Conservation (phyloP, 1,284 basidiomycete species). For the Puccinia triticina region DNA sequence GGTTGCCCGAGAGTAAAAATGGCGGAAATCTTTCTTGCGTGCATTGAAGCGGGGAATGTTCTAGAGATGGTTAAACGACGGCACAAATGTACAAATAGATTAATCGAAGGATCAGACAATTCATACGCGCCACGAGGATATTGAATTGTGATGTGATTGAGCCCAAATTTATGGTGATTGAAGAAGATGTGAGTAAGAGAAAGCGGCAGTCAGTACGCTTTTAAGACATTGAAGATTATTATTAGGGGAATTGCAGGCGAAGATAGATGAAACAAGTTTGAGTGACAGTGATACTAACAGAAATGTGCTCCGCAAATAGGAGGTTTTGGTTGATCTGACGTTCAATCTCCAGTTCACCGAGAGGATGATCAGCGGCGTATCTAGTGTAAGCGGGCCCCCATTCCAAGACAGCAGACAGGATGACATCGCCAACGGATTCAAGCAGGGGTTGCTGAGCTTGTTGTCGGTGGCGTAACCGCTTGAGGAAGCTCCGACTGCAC, state of each 20-base stretch:
- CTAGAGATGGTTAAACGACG: neutral
- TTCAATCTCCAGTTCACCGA: constrained; percentile 81
- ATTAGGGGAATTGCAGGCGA: neutral
- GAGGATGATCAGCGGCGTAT: constrained; percentile 81
- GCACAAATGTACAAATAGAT: neutral
- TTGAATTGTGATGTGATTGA: neutral
- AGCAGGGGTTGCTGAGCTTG: constrained; percentile 83
- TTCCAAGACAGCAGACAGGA: constrained; percentile 82
- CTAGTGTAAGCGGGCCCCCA: constrained; percentile 82
- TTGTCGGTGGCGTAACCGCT: constrained; percentile 82
- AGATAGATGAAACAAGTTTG: too few relatives aligned
- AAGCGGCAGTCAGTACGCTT: too few relatives aligned
- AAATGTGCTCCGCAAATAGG: constrained; percentile 81
- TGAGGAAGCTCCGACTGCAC: constrained; percentile 77
- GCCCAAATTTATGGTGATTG: too few relatives aligned
- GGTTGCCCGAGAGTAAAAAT: constrained; percentile 83
- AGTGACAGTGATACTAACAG: constrained; percentile 65
- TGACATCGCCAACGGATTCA: constrained; percentile 83
- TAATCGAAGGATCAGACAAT: neutral
- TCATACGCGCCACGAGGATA: constrained; percentile 1
- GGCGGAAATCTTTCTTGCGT: constrained; percentile 70
- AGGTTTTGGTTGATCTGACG: constrained; percentile 81
- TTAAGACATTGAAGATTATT: too few relatives aligned
- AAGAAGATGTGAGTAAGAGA: too few relatives aligned
- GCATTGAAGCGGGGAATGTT: constrained; percentile 60